phyloP scores from a whole-genome alignment of 1,284 basidiomycete genomes.

The Leccinum subrobustum region DNA sequence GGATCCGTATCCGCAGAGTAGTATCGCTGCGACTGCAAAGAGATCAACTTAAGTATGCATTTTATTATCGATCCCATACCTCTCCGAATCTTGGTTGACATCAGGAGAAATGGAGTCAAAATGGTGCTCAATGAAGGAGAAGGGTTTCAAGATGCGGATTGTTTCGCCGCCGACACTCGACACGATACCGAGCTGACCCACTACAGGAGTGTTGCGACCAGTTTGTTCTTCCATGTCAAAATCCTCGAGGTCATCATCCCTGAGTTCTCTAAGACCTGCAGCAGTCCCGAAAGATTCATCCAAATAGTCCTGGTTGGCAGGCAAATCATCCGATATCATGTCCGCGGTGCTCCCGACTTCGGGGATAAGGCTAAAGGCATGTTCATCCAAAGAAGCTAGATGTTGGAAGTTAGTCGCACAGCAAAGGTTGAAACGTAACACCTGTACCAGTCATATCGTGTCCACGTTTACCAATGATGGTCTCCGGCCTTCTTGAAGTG shows the following conservation, averaged over 20 bases:
- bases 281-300: conserved; percentile 79
- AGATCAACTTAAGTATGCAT: conserved; percentile 15
- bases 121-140: conserved; percentile 68
- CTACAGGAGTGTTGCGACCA: conserved; percentile 21
- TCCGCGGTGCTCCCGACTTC: conserved; percentile 80
- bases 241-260: conserved; percentile 70
- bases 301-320: conserved; percentile 85
- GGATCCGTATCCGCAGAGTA: conserved; percentile 52
- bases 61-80: conserved; percentile 39
- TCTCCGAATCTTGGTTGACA: conserved; percentile 39
- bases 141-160: conserved; percentile 70
- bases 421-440: background rate
- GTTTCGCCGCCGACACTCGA: conserved; percentile 82
- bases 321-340: conserved; percentile 90
- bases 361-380: conserved; percentile 75
- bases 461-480: conserved; percentile 5
- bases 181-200: conserved; percentile 45
- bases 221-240: conserved; percentile 49
- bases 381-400: conserved; percentile 78
- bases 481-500: conserved; percentile 9
- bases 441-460: conserved; percentile 36
- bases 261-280: conserved; percentile 69
- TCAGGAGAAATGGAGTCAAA: conserved; percentile 69
- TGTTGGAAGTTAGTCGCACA: conserved; percentile 6
- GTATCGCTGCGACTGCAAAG: conserved; percentile 46